phyloP scores from a whole-genome alignment of 2,329 filamentous ascomycete genomes.

The Trichoderma koningii region DNA sequence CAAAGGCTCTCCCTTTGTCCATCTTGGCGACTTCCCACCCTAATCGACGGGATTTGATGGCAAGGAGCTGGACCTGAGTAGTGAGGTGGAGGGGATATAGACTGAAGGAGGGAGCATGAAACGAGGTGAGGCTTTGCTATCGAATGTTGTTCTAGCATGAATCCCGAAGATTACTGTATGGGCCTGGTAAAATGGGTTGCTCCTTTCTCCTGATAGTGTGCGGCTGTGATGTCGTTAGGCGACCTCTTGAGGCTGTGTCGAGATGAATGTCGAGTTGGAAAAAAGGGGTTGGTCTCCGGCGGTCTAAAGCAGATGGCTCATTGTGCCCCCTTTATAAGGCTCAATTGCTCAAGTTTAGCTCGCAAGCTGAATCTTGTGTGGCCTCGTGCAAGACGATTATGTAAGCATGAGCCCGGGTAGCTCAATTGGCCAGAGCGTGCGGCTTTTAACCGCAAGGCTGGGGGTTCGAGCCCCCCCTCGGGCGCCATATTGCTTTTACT shows the following conservation, averaged over 20 bases:
- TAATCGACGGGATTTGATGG: neutral
- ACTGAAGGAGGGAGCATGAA: neutral
- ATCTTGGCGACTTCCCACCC: neutral
- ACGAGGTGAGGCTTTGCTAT: too few species aligned
- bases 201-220: too few species aligned
- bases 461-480: constrained; percentile 40
- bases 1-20: neutral
- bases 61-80: neutral
- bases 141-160: neutral
- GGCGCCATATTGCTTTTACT: constrained; percentile 29
- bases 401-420: constrained; percentile 34
- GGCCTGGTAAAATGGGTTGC: neutral
- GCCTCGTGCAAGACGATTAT: too few species aligned
- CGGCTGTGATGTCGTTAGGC: neutral
- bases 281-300: too few species aligned
- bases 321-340: too few species aligned
- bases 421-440: constrained; percentile 41
- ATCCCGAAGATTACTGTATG: neutral
- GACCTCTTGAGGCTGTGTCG: neutral
- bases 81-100: neutral
- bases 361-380: too few species aligned
- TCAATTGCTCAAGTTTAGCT: too few species aligned
- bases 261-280: neutral
- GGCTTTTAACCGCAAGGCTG: constrained; percentile 41
- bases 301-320: too few species aligned